Base-by-base conservation (phyloP, 768 basidiomycete genomes). In the Tylopilus rubrobrunneus region DNA sequence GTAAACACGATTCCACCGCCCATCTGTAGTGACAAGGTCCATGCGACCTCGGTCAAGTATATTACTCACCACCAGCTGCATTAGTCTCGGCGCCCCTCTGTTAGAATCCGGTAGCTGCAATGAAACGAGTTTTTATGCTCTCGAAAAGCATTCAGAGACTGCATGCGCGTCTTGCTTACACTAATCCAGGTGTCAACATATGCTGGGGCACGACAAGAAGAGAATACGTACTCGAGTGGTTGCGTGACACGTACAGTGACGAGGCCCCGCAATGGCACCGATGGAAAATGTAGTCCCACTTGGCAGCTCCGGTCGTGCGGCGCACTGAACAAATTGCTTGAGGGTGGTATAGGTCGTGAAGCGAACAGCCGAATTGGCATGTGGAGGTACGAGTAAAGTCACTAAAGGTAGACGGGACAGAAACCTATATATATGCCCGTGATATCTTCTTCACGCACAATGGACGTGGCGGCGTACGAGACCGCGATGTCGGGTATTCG, bases 81-180 rank as follows among this genome's bases (percentile, higher is more conserved):
- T n/a, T n/a, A n/a, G 70, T 56, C 96, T 75, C 0, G 97, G 97
- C 5, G 95, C 97, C 97, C 94, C 69, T 98, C 96, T 0, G 86
- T 92, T 58, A 92, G 85, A 66, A 98, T 94, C 45, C 95, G 81
- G 65, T 97, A 96, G 6, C 86, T 94, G 62, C 96, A 98, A 62
- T 99, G 94, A 74, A 98, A 89, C 3, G 94, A 86, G 65, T 99
- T 98, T 36, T 86, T 83, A 67, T 98, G 98, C 55, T 93, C 86
- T 25, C 77, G 72, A 10, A 81, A 77, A 1, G 96, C 97, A 52
- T 82, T 80, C 10, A 99, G 78, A 6, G 92, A 87, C 71, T 99
- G 97, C 97, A 98, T 99, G 25, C 96, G 84, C 11, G 97, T 98
- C 74, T 98, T 99, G 72, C 98, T 83, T 29, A 98, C 95, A 65